Evolutionary conservation across 495 filamentous ascomycete genomes (phyloP).

Genomic region (Melanomma pulvis-pyrius): DNA sequence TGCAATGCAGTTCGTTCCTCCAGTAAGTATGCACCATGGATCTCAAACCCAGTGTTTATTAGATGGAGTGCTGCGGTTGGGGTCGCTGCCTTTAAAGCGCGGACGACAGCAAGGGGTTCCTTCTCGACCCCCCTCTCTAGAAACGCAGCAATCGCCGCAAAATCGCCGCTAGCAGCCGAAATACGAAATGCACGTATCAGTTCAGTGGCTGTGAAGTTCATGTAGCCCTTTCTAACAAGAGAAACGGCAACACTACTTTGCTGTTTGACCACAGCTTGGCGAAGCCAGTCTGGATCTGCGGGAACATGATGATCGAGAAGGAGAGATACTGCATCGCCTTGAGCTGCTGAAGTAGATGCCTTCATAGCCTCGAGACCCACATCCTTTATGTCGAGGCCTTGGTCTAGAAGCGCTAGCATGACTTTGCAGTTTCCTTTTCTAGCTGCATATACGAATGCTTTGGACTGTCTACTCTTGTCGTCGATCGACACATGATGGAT

Average conservation of each 20-base stretch:
- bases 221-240: neutral
- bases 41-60: conserved; percentile 13
- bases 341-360: neutral
- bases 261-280: neutral
- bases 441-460: conserved; percentile 11
- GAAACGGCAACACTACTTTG: neutral
- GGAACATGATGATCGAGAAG: conserved; percentile 1
- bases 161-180: conserved; percentile 1
- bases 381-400: conserved; percentile 7
- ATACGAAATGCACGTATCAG: neutral
- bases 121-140: conserved; percentile 2
- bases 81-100: conserved; percentile 2
- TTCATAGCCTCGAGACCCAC: neutral
- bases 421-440: conserved; percentile 13
- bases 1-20: conserved; percentile 15
- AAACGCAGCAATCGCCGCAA: neutral
- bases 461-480: neutral
- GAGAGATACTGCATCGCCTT: neutral
- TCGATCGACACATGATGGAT: neutral
- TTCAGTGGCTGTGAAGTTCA: neutral
- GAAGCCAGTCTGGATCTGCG: neutral
- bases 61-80: neutral
- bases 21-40: neutral
- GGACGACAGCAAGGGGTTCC: conserved; percentile 3
- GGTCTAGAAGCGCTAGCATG: conserved; percentile 10